These are phyloP conservation scores for Pseudocercospora pini-densiflorae DNA, from an alignment of 2,329 filamentous ascomycete genomes.

Conservation along the genomic window DNA sequence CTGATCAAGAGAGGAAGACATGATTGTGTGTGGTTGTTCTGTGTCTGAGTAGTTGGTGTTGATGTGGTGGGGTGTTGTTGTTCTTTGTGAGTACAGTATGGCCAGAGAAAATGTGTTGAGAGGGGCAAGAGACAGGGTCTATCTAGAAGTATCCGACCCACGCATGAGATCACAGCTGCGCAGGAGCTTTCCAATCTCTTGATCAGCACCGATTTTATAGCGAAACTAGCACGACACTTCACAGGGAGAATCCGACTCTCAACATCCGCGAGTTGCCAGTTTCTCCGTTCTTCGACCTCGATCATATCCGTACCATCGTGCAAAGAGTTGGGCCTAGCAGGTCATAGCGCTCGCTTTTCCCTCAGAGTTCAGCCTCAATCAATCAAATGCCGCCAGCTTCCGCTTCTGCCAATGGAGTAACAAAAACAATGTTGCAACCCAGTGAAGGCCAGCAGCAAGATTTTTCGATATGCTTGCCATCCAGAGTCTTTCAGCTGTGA, in stretches of 20 bases:
- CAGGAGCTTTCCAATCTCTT: neutral
- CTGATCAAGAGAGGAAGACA: conserved; percentile 93
- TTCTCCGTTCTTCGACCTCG: neutral
- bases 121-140: conserved; percentile 7
- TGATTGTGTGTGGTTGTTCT: conserved; percentile 12
- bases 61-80: conserved; percentile 1
- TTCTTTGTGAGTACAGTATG: neutral
- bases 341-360: too few relatives aligned
- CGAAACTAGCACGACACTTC: neutral
- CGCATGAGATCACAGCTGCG: neutral
- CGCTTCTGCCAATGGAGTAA: neutral
- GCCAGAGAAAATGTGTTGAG: conserved; percentile 12
- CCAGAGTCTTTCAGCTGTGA: too few relatives aligned
- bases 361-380: neutral
- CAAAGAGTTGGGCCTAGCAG: neutral
- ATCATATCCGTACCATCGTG: neutral
- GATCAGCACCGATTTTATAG: neutral
- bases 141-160: neutral
- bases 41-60: neutral
- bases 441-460: too few relatives aligned
- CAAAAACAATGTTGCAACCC: too few relatives aligned
- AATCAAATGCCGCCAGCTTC: neutral
- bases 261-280: neutral
- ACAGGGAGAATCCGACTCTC: neutral
- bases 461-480: too few relatives aligned